A percentile compares a stretch with the other conserved stretches of the same genome.
These are phyloP conservation scores for Pelargonium cotyledonis DNA, from an alignment of 441 rosid genomes.

Conservation along the genomic window DNA sequence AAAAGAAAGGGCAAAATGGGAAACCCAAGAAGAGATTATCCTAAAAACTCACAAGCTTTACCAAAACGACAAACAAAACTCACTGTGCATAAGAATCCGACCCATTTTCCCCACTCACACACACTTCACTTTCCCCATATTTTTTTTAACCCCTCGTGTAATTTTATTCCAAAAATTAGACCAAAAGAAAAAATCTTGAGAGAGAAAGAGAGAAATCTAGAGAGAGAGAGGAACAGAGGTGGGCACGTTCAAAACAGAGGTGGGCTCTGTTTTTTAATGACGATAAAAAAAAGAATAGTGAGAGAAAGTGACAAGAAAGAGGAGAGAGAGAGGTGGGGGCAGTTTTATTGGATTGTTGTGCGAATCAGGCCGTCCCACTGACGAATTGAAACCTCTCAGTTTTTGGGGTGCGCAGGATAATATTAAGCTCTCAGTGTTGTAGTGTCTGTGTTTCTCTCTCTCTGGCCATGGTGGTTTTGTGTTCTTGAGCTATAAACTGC, in stretches of 20 bases:
- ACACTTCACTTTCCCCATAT: no score
- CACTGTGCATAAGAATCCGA: no score
- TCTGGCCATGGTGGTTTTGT: conserved; percentile 8
- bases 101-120: no score
- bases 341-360: conserved; percentile 42
- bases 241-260: conserved; percentile 1
- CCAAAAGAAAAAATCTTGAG: no score
- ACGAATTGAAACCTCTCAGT: background rate
- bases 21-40: no score
- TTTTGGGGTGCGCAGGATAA: conserved; percentile 26
- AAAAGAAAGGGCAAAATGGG: no score
- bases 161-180: no score
- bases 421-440: background rate
- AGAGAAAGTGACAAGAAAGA: background rate
- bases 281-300: background rate
- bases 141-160: no score
- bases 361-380: conserved; percentile 27
- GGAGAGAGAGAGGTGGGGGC: conserved; percentile 15
- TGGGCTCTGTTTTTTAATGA: conserved; percentile 3
- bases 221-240: background rate
- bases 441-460: no score
- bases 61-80: no score
- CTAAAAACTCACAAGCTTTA: no score
- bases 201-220: no score
- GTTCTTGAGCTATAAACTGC: background rate